These are phyloP conservation scores for Anisodus acutangulus DNA, from an alignment of 257 asterid species.

Conservation along the genomic window DNA sequence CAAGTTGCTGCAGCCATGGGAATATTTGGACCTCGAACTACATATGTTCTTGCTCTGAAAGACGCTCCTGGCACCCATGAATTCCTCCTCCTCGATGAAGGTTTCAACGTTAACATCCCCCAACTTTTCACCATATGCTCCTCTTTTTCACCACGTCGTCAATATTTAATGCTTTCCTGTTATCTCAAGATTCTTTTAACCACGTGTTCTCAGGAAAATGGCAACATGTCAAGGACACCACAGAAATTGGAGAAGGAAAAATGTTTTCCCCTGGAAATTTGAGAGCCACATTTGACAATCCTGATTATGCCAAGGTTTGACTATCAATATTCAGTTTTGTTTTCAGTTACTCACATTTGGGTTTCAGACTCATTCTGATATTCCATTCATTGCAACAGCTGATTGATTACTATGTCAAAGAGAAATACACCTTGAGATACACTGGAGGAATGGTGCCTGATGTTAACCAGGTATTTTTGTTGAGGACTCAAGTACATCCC, in stretches of 20 bases:
- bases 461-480: slow-evolving; percentile 74
- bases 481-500: slow-evolving; percentile 67
- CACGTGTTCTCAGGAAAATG: slow-evolving; percentile 66
- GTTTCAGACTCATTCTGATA: neutral
- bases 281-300: slow-evolving; percentile 51
- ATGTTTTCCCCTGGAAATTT: slow-evolving; percentile 89
- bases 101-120: slow-evolving; percentile 35
- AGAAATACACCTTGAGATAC: slow-evolving; percentile 96
- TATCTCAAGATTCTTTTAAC: neutral
- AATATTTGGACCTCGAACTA: slow-evolving; percentile 90
- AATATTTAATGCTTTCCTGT: no score
- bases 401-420: slow-evolving; percentile 79
- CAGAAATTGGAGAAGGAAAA: slow-evolving; percentile 91
- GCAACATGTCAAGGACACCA: slow-evolving; percentile 96
- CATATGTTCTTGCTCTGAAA: slow-evolving; percentile 92
- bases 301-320: slow-evolving; percentile 50
- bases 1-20: slow-evolving; percentile 99
- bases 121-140: no score
- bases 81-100: slow-evolving; percentile 95
- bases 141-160: no score
- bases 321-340: neutral
- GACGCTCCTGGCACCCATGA: slow-evolving; percentile 94
- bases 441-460: slow-evolving; percentile 99
- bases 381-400: slow-evolving; percentile 46
- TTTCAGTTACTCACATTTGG: neutral